phyloP scores from a whole-genome alignment of 2,329 filamentous ascomycete genomes.

The Epichloe gansuensis region DNA sequence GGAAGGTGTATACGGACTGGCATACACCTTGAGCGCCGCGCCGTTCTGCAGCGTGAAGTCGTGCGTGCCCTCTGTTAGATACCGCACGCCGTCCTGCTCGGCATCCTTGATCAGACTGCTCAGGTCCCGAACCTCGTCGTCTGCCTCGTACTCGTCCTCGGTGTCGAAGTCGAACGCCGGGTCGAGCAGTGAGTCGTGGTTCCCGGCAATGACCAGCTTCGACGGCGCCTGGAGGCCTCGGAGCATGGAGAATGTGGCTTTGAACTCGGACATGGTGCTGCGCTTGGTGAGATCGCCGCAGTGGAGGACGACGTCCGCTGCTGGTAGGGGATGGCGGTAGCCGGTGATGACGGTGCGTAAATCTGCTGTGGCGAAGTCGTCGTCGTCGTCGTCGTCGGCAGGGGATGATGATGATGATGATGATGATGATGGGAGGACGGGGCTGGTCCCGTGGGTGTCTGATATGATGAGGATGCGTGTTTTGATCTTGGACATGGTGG shows the following conservation, averaged over 20 bases:
- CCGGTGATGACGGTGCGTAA: constrained; percentile 12
- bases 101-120: constrained; percentile 26
- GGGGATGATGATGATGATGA: background rate
- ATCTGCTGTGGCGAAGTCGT: constrained; percentile 9
- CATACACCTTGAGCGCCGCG: constrained; percentile 35
- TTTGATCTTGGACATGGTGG: constrained; percentile 13
- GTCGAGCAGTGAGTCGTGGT: constrained; percentile 39
- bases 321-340: constrained; percentile 18
- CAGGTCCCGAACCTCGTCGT: constrained; percentile 6
- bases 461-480: constrained; percentile 28
- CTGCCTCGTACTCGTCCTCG: constrained; percentile 17
- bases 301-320: constrained; percentile 37
- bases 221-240: constrained; percentile 31
- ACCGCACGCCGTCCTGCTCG: constrained; percentile 26
- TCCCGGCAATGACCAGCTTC: constrained; percentile 43
- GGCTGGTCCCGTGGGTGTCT: constrained; percentile 21
- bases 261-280: constrained; percentile 29
- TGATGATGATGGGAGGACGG: background rate
- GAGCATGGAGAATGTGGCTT: constrained; percentile 29
- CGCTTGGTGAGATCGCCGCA: constrained; percentile 39
- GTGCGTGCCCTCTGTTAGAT: constrained; percentile 37
- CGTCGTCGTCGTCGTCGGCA: background rate
- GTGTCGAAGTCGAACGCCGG: background rate
- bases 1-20: constrained; percentile 40
- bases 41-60: constrained; percentile 37